Evolutionary conservation across 2,329 filamentous ascomycete genomes (phyloP).

Genomic region (Sporothrix sp.): DNA sequence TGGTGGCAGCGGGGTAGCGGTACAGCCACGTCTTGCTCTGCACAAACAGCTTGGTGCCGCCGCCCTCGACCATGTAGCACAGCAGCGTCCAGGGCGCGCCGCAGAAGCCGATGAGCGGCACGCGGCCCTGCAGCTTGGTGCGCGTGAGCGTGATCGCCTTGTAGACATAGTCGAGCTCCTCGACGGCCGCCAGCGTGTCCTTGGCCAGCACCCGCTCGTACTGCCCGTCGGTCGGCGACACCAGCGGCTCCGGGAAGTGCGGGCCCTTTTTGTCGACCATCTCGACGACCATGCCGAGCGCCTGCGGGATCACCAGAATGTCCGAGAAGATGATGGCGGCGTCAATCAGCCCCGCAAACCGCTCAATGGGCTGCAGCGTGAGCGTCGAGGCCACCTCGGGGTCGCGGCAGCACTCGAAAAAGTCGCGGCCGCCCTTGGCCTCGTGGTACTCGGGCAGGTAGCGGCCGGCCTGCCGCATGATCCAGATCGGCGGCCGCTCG

Average conservation of each 20-base stretch:
- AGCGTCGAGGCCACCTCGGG: constrained; percentile 88
- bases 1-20: constrained; percentile 70
- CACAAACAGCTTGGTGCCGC: constrained; percentile 88
- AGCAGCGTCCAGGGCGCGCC: constrained; percentile 94
- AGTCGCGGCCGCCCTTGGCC: constrained; percentile 82
- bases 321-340: constrained; percentile 98
- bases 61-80: constrained; percentile 98
- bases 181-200: constrained; percentile 64
- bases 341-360: constrained; percentile 82
- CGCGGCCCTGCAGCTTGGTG: constrained; percentile 75
- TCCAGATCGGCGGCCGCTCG: constrained; percentile 92
- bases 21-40: constrained; percentile 97
- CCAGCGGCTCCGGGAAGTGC: constrained; percentile 79
- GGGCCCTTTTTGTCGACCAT: constrained; percentile 98
- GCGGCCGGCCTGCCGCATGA: constrained; percentile 97
- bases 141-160: constrained; percentile 86
- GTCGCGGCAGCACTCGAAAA: constrained; percentile 93
- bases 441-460: constrained; percentile 98
- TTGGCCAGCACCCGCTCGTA: constrained; percentile 68
- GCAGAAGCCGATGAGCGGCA: constrained; percentile 92
- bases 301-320: constrained; percentile 94
- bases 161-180: constrained; percentile 89
- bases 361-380: constrained; percentile 89
- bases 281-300: constrained; percentile 96
- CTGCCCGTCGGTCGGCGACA: constrained; percentile 70